Base-by-base conservation (phyloP, 768 basidiomycete species). In the Chalciporus sphaerocephalus region DNA sequence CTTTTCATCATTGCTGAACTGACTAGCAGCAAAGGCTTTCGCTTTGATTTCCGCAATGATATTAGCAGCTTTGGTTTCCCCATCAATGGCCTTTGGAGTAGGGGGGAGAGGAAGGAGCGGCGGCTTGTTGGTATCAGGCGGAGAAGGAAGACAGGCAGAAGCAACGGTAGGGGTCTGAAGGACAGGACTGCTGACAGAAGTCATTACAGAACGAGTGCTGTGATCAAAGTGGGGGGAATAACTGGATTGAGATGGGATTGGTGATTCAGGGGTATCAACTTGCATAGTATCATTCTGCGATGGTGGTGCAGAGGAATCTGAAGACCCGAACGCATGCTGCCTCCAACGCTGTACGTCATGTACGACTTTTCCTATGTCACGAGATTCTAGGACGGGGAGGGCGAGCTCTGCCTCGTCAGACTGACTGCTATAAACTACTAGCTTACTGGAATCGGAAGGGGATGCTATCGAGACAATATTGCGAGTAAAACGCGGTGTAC, bases 21-120 rank as follows among this genome's bases (percentile, higher is more conserved):
- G 54, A 6, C 51, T 69, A 17, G 65, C 69, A 36, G 77, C 79
- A 38, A 69, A 73, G 5, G 79, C 83, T 50, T 69, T 73, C n/a
- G 76, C 80, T 65, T 75, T 85, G 50, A 87, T 85, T 27, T 78
- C 69, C 6, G 76, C 81, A 37, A 88, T 80, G 23, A 86, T 69
- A 54, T 72, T 68, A 13, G 74, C 74, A 2, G 85, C 70, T 59
- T 80, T 85, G 28, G 58, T 39, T 41, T 66, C 60, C 0, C 56
- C 39, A 42, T 69, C 61, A 6, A 71, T 51, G 3, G 65, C 52
- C 24, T 59, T 40, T 1, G 69, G 70, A 0, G 66, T 67, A 23
- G 58, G 47, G 6, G 66, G 67, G 10, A 59, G 49, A 7, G 60
- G 56, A 1, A 59, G 48, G 9, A 60, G 56, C 1, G 46, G 48